Base-by-base conservation (phyloP, 495 filamentous ascomycete genomes). In the Hypoxylon crocopeplum region DNA sequence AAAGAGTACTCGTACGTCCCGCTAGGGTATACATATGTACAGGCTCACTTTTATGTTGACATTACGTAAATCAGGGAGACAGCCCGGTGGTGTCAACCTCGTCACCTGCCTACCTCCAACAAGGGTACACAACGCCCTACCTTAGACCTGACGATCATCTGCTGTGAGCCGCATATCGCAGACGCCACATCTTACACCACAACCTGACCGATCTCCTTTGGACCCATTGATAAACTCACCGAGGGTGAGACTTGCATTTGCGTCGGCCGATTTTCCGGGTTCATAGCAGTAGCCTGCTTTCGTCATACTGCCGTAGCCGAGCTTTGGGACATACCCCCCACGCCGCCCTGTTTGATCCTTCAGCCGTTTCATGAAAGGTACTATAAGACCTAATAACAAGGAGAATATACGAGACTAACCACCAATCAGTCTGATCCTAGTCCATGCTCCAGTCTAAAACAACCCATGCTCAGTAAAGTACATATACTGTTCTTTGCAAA, bases 31-130 rank as follows among this genome's bases (percentile, higher is more conserved):
- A 3, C 25, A 16, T 12, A 36, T 38, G 19, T 29, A 20, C 39
- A 19, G 37, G 13, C 48, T 48, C 25, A 22, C 48, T 46, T 57
- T 42, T 29, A 38, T 38, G 22, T 42, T 21, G 8, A 7, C 27
- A 39, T 63, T 57, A 57, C 52, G 53, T 63, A 57, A 63, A 47
- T 22, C 17, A 48, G 54, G 36, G 11, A 52, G 5, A 46, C 30
- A 38, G n/a, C 1, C 13, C 17, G 34, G 22, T 32, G 16, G 19
- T 32, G 32, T 45, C 17, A 29, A 24, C 11, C 51, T 20, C 30
- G 40, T 41, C 29, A 34, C 32, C 15, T 42, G 21, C 41, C 37
- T 38, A 34, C 12, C 7, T 34, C 20, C 20, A 40, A 44, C 40
- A 15, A 51, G 25, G 20, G 32, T 6, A 30, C 16, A 24, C 36